Evolutionary conservation across 1,284 basidiomycete species (phyloP).

Genomic region (Ganoderma lucidum): DNA sequence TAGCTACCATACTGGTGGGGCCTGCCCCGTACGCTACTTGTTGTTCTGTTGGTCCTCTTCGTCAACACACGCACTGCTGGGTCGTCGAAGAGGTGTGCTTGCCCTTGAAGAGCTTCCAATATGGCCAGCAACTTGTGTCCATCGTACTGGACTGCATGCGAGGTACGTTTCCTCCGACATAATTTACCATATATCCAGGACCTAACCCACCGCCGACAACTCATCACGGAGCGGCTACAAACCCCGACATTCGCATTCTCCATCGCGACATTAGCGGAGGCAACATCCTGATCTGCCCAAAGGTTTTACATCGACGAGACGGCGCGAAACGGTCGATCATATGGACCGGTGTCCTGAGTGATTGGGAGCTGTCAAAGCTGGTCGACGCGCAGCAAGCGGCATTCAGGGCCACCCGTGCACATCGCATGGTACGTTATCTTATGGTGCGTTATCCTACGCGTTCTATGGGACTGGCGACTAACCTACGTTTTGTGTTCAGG

Average conservation of each 20-base stretch:
- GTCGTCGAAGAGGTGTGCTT: constrained; percentile 19
- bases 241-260: background rate
- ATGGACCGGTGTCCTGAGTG: constrained; percentile 13
- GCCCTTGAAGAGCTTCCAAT: constrained; percentile 14
- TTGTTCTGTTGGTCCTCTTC: background rate
- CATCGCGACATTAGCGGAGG: constrained; percentile 19
- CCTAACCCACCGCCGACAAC: background rate
- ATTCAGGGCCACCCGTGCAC: background rate
- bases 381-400: background rate
- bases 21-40: background rate
- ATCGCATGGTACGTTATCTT: constrained; percentile 7
- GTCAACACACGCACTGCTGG: constrained; percentile 21
- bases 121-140: constrained; percentile 10
- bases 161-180: constrained; percentile 9
- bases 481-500: constrained; percentile 4
- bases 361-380: constrained; percentile 19
- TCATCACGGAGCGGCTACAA: constrained; percentile 7
- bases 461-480: background rate
- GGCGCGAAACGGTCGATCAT: background rate
- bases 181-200: background rate
- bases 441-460: background rate
- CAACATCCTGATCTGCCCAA: constrained; percentile 15
- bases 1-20: background rate
- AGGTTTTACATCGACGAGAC: background rate
- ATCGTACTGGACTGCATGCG: constrained; percentile 18